Evolutionary conservation across 805 yeast genomes (phyloP), one percentile per base, ranked within the genome.

Genomic region (Helenozyma baotianmanensis): DNA sequence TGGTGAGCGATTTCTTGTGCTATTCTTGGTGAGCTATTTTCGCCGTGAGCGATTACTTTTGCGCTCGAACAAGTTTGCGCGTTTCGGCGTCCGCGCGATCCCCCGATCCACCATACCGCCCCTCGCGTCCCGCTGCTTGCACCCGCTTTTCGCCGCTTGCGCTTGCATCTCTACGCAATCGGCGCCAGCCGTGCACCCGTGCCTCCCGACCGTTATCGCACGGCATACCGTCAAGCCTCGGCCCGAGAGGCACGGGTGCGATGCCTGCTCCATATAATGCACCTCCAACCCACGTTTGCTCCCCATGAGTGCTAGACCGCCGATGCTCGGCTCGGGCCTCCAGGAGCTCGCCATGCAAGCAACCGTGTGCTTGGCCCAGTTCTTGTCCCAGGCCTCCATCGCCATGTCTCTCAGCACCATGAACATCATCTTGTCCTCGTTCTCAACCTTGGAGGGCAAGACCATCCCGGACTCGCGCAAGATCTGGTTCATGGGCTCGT

Each of bases 401-500:
- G 53, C 68, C 27, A 58, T 63, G 64, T 51, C 62, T 4, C 48
- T 64, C 22, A 53, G 61, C 27, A 56, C 63, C 9, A 62, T 63
- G 69, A 61, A 62, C 34, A 51, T 58, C 10, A 50, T 63, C 6
- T 31, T 56, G 13, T 50, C 53, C 12, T 50, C 62, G 6, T 60
- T 60, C 32, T 39, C 47, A 4, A 32, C 19, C n/a, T 18, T 35
- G 12, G 32, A 33, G 12, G 32, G 36, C 12, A 17, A 33, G 7
- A 14, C 14, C 4, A 25, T 40, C 25, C 36, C 32, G 6, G 14
- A 25, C 19, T 31, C 42, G 11, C 33, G 37, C 18, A 39, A 38
- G 19, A 33, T 42, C 15, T 42, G 94, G 92, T 75, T 77, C 50
- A 69, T 78, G 66, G 87, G 88, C 2, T 72, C 85, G 0, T 81